Evolutionary conservation across 176 grass and related monocot species (phyloP).

Genomic region (Cenchrus americanus): DNA sequence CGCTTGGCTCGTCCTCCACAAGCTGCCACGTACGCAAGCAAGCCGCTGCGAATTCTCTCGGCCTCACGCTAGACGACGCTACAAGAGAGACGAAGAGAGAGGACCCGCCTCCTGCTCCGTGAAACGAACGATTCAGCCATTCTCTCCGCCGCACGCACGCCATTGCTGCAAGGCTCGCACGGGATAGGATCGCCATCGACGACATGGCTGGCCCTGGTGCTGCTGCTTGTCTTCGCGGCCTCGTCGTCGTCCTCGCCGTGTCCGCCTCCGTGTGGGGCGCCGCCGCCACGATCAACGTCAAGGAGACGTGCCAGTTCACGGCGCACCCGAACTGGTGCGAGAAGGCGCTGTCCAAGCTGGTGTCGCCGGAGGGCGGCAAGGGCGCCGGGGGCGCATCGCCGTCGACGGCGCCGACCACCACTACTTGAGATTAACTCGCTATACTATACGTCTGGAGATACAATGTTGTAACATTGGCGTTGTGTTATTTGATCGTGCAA

Average conservation of each 20-base stretch:
- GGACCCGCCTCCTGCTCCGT: neutral
- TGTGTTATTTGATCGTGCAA: neutral
- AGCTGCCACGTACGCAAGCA: constrained; percentile 18
- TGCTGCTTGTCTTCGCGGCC: constrained; percentile 3
- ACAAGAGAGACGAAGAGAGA: neutral
- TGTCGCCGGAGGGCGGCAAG: neutral
- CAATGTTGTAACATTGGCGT: neutral
- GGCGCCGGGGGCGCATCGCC: too few species aligned
- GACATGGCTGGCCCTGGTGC: constrained; percentile 35
- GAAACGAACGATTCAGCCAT: neutral
- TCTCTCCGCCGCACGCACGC: neutral
- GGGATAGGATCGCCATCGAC: too few species aligned
- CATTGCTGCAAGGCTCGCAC: neutral
- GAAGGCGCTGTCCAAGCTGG: neutral
- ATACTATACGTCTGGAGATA: neutral
- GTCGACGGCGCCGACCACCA: neutral
- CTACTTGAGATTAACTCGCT: neutral
- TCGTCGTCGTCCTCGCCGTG: constrained; percentile 40
- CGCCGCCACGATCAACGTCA: constrained; percentile 2
- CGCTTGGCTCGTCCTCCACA: neutral
- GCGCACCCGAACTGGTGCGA: constrained; percentile 41
- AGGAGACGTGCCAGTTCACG: constrained; percentile 45
- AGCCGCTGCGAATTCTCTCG: neutral
- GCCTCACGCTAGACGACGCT: constrained; percentile 22
- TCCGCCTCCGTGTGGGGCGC: constrained; percentile 1